Base-by-base conservation (phyloP, 495 filamentous ascomycete genomes). In the Hypoxylon crocopeplum region DNA sequence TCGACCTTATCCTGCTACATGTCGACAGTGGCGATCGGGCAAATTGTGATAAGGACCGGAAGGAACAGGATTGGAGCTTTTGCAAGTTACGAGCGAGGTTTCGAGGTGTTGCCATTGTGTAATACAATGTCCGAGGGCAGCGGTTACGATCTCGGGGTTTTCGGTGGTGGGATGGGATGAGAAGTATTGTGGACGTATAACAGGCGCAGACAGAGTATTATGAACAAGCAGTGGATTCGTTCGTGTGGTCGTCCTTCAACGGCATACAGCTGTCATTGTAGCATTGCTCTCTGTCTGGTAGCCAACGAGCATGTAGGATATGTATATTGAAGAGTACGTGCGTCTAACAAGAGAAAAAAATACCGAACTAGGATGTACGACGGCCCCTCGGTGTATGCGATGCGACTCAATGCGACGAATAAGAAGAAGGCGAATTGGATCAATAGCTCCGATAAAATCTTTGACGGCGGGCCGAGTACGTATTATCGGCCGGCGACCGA, bases 381-480 rank as follows among this genome's bases (percentile, higher is more conserved):
- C 48, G 12, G 20, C 19, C 30, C 21, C 34, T 40, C 22, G 36
- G 30, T 33, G 37, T 38, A 38, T 59, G 61, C 54, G 54, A 64
- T 27, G 50, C 61, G 54, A 55, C 44, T 22, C n/a, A 47, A 53
- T 53, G 12, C n/a, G 17, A 47, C 49, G 55, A 58, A 59, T 64
- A 12, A 51, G 54, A 64, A 36, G 17, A 22, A 33, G 17, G 42
- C 54, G 44, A 64, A 59, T 64, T 50, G 8, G 19, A 19, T 7
- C 34, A 30, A 52, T 59, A 64, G 61, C 48, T 64, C 61, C 61
- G 61, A 64, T 55, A 54, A 58, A 59, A 40, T 45, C 39, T 59
- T 50, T 11, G 37, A 25, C 15, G 7, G 48, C 48, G 48, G 42
- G 7, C 53, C 54, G 61, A 36, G 12, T 16, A 15, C 11, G n/a